Evolutionary conservation across 805 yeast genomes (phyloP), one percentile per base, ranked within the genome.

Genomic region (Wickerhamomyces chaumierensis): DNA sequence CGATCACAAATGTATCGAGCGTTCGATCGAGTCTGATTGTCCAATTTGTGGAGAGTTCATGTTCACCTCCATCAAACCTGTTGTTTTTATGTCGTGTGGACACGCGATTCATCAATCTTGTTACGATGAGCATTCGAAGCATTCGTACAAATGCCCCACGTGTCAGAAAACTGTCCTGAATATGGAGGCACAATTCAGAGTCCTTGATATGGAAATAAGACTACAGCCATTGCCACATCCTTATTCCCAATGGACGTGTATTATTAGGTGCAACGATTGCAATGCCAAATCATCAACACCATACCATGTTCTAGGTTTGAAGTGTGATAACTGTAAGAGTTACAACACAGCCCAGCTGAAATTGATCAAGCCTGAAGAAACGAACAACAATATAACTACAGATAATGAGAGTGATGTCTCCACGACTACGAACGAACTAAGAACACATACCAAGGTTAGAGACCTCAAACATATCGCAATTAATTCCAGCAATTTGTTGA

Each of bases 11-110:
- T 90, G 96, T 60, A 78, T 87, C 37, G 86, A 82, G 50, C 77
- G 86, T 48, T 77, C 94, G 5, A 87, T 95, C 0, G 92, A 82
- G 56, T 81, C 94, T 35, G 78, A 87, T 55, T 88, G 96, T 57
- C 95, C 96, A 2, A 85, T 88, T 29, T 88, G 96, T 60, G 84
- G 82, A 41, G 96, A 87, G 49, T 87, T 78, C 57, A 74, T 88
- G 74, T 88, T 88, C 56, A 81, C 86, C 14, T 79, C 92, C 4
- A 75, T 81, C 6, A 70, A 67, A 53, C 79, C 86, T 11, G 94
- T 87, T 33, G 94, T 86, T 17, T 87, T 88, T 56, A 86, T 88
- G 95, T 66, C 71, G 36, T 88, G 97, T 61, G 96, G 96, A 2
- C 97, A 88, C 60, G 84, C 95, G 31, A 88, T 88, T 42, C 97